Percentiles rank a stretch among this genome's conserved stretches.
Conservation (phyloP, 2,329 filamentous ascomycete genomes). For the Stachybotrys chlorohalonatus region DNA sequence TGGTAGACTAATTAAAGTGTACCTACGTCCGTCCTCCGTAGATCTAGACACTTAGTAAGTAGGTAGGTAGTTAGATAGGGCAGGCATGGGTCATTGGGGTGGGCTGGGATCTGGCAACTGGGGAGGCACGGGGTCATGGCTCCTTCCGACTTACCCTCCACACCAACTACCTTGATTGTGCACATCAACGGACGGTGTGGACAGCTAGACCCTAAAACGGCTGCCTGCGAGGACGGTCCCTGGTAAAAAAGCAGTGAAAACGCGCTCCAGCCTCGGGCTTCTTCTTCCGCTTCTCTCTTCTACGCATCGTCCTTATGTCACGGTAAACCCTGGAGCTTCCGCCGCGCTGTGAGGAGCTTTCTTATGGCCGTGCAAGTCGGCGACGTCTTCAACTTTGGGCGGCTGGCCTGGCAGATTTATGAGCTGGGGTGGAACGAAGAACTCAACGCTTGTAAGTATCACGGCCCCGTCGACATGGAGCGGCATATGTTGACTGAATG, state of each 20-base stretch:
- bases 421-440: conserved; percentile 21
- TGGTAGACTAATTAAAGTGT: too few species aligned
- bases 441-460: conserved; percentile 20
- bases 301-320: background rate
- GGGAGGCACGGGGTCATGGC: too few species aligned
- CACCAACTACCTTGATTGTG: too few species aligned
- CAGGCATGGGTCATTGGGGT: too few species aligned
- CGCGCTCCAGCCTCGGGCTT: background rate
- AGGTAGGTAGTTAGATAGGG: too few species aligned
- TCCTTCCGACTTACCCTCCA: too few species aligned
- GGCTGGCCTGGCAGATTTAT: conserved; percentile 23
- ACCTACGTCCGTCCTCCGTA: too few species aligned
- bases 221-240: background rate
- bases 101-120: too few species aligned
- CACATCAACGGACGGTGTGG: too few species aligned
- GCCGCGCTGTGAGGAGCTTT: background rate
- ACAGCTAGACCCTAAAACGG: background rate
- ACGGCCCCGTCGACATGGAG: conserved; percentile 4
- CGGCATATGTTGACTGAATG: background rate
- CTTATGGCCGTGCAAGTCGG: conserved; percentile 19
- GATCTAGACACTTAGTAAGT: too few species aligned
- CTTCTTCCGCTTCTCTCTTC: background rate
- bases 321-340: background rate
- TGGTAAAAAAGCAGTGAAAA: background rate
- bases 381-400: conserved; percentile 20